Evolutionary conservation across 352 stramenopile species (phyloP), one percentile per base, ranked within the genome.

Genomic region (Phytophthora pini): DNA sequence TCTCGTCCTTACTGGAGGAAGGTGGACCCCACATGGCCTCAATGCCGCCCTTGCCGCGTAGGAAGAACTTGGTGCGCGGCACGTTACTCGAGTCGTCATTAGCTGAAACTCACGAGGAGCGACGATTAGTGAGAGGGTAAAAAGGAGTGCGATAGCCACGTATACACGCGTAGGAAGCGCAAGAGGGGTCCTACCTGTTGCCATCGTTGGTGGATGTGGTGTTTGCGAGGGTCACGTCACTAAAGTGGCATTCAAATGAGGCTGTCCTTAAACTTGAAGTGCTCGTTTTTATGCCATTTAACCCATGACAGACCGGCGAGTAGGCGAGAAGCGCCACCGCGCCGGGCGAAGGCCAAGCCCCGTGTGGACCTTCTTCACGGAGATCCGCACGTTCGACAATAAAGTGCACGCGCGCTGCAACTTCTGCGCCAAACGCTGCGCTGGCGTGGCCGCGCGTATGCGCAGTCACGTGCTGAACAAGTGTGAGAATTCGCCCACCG

Each of bases 51-150:
- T 87, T 93, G 53, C 86, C 82, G 47, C 88, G 88, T 56, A 94
- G 65, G 69, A 94, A 95, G 60, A 95, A 84, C 75, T 95, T 95
- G 59, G 85, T 95, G 60, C 82, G 82, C 46, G 66, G 70, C 40
- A 56, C 22, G 15, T 65, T 51, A 22, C 20, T 71, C 22, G 57
- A 43, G n/a, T 65, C 41, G 27, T 65, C 54, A 27, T 50, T 65
- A 39, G 41, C 54, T 58, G 45, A 47, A n/a, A 36, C 43, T 27
- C 2, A 60, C 6, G 9, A 5, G 39, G 36, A 26, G 6, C 32
- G 20, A 44, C 7, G 20, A 32, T 53, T 39, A 47, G 20, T 12
- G n/a, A 32, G 13, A 46, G 7, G 2, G 17, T 49, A 17, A 26
- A 26, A 5, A 29, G 27, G 27, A 13, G 17, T 34, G 7, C 10